Evolutionary conservation across 2,329 filamentous ascomycete species (phyloP), one percentile per base, ranked within the genome.

Genomic region (Teratosphaeria gauchensis): DNA sequence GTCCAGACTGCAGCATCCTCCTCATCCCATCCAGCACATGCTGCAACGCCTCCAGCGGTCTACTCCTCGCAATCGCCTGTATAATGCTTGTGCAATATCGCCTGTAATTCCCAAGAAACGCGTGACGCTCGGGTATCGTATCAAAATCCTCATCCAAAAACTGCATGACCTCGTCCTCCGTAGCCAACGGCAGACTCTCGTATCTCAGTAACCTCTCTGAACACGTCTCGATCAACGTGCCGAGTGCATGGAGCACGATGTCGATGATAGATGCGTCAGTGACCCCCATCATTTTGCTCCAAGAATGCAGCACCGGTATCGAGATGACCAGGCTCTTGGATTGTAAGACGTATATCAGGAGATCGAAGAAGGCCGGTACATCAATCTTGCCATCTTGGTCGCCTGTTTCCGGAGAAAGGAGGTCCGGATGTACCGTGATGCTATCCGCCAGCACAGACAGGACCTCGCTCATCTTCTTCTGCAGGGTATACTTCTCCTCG

Each of bases 391-490:
- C 19, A 14, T 28, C 24, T 28, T 19, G 11, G 14, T 35, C 28
- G 14, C 28, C 24, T 16, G 28, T 14, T 11, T 55, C 31, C 5
- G 21, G 4, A 16, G 24, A 21, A 5, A 55, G 14, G 11, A 32
- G 80, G 59, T 88, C 85, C 38, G 92, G 78, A 52, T 84, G 78
- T 62, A 89, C 84, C 67, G 94, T 89, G 61, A 96, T 81, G 68
- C 92, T 92, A 63, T 89, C 87, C 19, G 89, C 90, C 16, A 96
- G 78, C 67, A 89, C 89, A 28, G 92, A 92, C 9, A 96, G 79
- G 77, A 96, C 89, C 82, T 99, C 94, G 1, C 92, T 91, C 53
- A 97, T 84, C 74, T 95, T 96, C 77, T 97, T 97, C 48, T 89
- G 85, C 65, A 96, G 85, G 58, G 90, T 85, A 71, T 99, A 97